These are phyloP conservation scores for Thelonectria olida DNA, from an alignment of 2,329 filamentous ascomycete species.

Conservation along the genomic window DNA sequence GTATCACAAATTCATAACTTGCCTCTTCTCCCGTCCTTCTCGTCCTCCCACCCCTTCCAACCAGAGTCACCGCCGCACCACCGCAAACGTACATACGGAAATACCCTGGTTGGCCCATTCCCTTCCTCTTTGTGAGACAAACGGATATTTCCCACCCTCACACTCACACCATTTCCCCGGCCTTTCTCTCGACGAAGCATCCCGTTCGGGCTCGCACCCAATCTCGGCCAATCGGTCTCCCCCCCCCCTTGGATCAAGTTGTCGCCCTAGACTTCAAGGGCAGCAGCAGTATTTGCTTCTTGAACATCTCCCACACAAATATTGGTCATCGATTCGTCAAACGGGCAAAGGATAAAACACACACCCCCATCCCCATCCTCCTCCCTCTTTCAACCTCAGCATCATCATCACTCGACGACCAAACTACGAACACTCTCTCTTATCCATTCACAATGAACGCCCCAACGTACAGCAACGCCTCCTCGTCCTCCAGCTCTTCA, in stretches of 20 bases:
- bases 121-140: not conserved
- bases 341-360: too few relatives aligned
- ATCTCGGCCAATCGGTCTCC: not conserved
- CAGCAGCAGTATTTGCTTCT: too few relatives aligned
- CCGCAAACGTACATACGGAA: not conserved
- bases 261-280: not conserved
- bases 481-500: slow-evolving; percentile 36
- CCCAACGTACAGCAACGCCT: slow-evolving; percentile 42
- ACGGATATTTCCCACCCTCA: not conserved
- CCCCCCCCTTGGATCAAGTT: not conserved
- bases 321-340: too few relatives aligned
- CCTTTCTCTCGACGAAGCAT: not conserved
- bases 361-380: too few relatives aligned
- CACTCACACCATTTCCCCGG: not conserved
- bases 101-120: not conserved
- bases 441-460: slow-evolving; percentile 43
- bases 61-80: not conserved
- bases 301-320: too few relatives aligned
- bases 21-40: not conserved
- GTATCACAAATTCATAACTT: too few relatives aligned
- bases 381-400: too few relatives aligned
- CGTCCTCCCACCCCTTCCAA: not conserved
- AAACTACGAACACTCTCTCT: not conserved
- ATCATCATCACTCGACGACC: too few relatives aligned
- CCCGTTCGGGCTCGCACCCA: not conserved